These are phyloP conservation scores for Aspergillus nomiae DNA, from an alignment of 2,329 filamentous ascomycete species.

Conservation along the genomic window DNA sequence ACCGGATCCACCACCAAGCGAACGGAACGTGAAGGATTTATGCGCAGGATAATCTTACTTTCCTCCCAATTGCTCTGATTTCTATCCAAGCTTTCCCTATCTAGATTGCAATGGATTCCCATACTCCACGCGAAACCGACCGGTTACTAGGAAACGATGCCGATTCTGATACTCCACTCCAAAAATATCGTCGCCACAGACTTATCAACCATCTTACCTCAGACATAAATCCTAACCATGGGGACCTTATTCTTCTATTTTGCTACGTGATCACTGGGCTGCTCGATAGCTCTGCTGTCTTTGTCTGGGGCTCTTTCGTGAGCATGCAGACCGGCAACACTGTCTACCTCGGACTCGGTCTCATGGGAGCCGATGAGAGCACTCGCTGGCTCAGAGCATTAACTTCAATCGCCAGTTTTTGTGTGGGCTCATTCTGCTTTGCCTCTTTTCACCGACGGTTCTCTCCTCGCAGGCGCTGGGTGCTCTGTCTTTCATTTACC, in stretches of 20 bases:
- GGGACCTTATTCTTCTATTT: conserved; percentile 66
- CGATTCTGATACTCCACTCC: neutral
- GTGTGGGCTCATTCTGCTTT: conserved; percentile 71
- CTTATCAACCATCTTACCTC: neutral
- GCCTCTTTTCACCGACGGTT: conserved; percentile 65
- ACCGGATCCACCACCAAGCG: neutral
- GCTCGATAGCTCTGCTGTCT: conserved; percentile 73
- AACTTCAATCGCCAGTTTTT: conserved; percentile 71
- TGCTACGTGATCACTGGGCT: conserved; percentile 79
- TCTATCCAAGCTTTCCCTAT: neutral
- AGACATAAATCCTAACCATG: neutral
- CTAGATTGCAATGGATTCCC: neutral
- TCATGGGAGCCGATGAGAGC: conserved; percentile 56
- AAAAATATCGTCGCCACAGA: neutral
- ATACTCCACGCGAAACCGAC: neutral
- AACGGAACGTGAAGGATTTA: neutral
- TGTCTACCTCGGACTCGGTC: conserved; percentile 73
- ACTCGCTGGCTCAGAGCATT: conserved; percentile 70
- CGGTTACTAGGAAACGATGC: neutral
- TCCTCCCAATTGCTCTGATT: neutral
- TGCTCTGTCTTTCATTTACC: conserved; percentile 53
- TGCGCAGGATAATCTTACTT: neutral
- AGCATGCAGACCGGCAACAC: conserved; percentile 88
- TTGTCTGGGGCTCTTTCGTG: conserved; percentile 78
- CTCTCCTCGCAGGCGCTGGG: conserved; percentile 46